These are phyloP conservation scores for Brachypodium distachyon DNA, from an alignment of 202 grass and related monocot species.

Conservation along the genomic window DNA sequence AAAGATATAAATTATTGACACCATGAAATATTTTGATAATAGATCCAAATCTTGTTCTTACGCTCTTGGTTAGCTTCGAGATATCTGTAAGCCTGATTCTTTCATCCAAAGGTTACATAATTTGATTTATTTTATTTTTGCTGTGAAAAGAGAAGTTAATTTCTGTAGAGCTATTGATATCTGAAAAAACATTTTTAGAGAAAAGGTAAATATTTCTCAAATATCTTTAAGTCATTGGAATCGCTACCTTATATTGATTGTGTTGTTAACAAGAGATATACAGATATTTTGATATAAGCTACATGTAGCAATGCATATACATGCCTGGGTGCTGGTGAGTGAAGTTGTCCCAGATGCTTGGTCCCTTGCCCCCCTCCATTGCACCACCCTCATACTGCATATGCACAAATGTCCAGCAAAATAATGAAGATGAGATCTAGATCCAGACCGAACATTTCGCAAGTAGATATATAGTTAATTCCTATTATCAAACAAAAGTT, in stretches of 20 bases:
- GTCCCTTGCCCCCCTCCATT: conserved; percentile 42
- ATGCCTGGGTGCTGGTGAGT: conserved; percentile 49
- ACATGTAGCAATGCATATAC: background rate
- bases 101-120: too few species aligned
- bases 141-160: too few species aligned
- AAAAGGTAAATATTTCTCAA: too few species aligned
- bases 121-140: too few species aligned
- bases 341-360: conserved; percentile 73
- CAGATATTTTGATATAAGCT: background rate
- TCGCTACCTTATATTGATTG: background rate
- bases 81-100: too few species aligned
- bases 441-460: too few species aligned
- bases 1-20: background rate
- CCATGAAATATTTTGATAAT: background rate
- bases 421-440: background rate
- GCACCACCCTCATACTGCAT: conserved; percentile 55
- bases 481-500: too few species aligned
- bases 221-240: background rate
- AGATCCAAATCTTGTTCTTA: too few species aligned
- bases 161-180: too few species aligned
- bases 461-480: too few species aligned
- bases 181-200: too few species aligned
- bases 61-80: too few species aligned
- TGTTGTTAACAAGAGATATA: background rate
- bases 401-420: background rate